Conservation (phyloP, 768 basidiomycete genomes). For the Mycena leptocephala region DNA sequence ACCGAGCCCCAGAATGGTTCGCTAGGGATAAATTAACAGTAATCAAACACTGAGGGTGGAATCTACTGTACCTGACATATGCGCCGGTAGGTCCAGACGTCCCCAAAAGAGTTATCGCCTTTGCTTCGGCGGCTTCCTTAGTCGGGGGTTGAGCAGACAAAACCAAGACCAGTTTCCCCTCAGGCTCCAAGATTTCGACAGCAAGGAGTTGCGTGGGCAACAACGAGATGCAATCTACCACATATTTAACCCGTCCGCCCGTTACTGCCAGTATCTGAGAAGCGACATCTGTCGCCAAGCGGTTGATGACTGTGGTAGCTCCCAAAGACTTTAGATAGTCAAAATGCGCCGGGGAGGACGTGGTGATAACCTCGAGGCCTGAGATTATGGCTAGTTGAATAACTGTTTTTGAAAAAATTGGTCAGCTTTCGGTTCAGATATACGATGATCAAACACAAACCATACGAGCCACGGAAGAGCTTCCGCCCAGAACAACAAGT, state of each 20-base stretch:
- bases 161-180: conserved; percentile 1
- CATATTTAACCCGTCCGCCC: conserved; percentile 15
- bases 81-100: neutral
- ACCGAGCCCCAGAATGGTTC: conserved; percentile 1
- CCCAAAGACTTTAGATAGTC: conserved; percentile 24
- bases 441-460: neutral
- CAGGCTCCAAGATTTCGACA: neutral
- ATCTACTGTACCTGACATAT: neutral
- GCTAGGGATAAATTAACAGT: neutral
- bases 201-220: conserved; percentile 16
- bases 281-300: conserved; percentile 1
- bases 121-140: neutral
- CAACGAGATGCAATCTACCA: conserved; percentile 17
- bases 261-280: conserved; percentile 9
- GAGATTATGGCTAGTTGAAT: conserved; percentile 23
- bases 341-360: conserved; percentile 17
- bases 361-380: conserved; percentile 19
- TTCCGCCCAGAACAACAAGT: conserved; percentile 15
- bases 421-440: neutral
- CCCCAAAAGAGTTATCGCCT: neutral
- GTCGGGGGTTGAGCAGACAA: neutral
- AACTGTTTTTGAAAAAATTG: neutral
- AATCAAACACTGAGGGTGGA: neutral
- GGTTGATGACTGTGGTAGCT: conserved; percentile 17
- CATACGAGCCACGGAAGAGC: conserved; percentile 20